Base-by-base conservation (phyloP, 2,329 filamentous ascomycete species). In the Trichoderma sp. region DNA sequence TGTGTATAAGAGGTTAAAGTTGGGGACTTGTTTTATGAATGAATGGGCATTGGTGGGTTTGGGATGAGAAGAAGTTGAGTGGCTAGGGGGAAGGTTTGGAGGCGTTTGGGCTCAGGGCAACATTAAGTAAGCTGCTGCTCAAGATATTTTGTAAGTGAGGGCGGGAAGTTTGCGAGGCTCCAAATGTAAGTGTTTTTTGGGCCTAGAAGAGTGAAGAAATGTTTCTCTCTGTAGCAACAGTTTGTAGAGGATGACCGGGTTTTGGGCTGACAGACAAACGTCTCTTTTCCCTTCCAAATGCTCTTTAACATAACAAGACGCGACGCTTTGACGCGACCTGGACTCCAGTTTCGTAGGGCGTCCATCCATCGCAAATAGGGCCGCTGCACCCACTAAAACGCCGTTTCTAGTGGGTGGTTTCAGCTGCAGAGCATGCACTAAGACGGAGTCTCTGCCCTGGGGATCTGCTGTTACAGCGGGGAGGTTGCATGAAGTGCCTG, bases 281-380 rank as follows among this genome's bases (percentile, higher is more conserved):
- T 27, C 66, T 9, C 21, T 35, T 33, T 35, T 53, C 9, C n/a
- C 18, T 53, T 53, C 45, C n/a, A 11, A 53, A 31, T 31, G 31
- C 33, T 12, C n/a, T 50, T 31, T 24, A 27, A 45, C 18, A n/a
- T 24, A 27, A 45, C 18, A n/a, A 56, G 29, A 59, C 66, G 66
- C 66, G 66, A 69, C 66, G 31, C 65, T 59, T 35, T 59, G 66
- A 69, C 66, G 66, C 66, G 66, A 69, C 66, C 53, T 56, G 18
- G 35, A 56, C 50, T 56, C n/a, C 50, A 45, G 50, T 14, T 24
- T 3, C 21, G 21, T 24, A 56, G 50, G 21, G 50, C n/a, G 45
- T 56, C 50, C 21, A 4, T 38, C 35, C 35, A n/a, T 53, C n/a
- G 29, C 66, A 35, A 56, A 27, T 24, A n/a, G 50, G 41, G 66